Percentiles rank a stretch among this genome's conserved stretches.
These are phyloP conservation scores for Viridothelium virens DNA, from an alignment of 495 filamentous ascomycete species.

Conservation along the genomic window DNA sequence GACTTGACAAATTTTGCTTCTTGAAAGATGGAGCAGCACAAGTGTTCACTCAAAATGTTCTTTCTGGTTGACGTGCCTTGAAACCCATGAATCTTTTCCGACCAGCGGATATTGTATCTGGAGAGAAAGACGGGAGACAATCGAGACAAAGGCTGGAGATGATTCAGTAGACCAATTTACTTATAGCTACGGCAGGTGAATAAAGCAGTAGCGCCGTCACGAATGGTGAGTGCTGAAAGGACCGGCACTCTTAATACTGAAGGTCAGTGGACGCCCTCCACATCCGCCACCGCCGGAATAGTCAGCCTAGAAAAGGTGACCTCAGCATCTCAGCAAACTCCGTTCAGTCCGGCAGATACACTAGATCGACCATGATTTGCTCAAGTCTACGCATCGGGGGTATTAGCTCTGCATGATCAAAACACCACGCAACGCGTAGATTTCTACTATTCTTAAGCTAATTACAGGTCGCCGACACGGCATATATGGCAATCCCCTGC, in stretches of 20 bases:
- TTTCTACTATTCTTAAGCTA: not conserved
- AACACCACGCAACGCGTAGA: not conserved
- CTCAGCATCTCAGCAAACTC: too few relatives aligned
- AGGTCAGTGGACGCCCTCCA: too few relatives aligned
- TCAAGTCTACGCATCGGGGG: too few relatives aligned
- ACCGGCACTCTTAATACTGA: too few relatives aligned
- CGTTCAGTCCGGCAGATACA: too few relatives aligned
- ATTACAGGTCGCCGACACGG: slow-evolving; percentile 40
- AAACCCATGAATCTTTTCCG: not conserved
- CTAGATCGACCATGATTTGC: too few relatives aligned
- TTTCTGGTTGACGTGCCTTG: not conserved
- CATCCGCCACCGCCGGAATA: too few relatives aligned
- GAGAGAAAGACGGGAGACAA: not conserved
- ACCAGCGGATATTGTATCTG: not conserved
- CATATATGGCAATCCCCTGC: slow-evolving; percentile 74
- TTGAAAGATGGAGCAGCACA: not conserved
- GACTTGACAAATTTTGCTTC: not conserved
- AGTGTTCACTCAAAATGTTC: not conserved
- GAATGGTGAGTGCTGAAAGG: not conserved
- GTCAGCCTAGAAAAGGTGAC: too few relatives aligned
- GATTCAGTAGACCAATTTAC: not conserved
- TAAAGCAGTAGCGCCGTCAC: not conserved
- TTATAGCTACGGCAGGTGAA: not conserved
- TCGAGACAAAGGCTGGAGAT: not conserved
- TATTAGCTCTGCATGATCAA: too few relatives aligned